Conservation (phyloP, 768 basidiomycete genomes). For the Cystobasidiopsis lactophilus region DNA sequence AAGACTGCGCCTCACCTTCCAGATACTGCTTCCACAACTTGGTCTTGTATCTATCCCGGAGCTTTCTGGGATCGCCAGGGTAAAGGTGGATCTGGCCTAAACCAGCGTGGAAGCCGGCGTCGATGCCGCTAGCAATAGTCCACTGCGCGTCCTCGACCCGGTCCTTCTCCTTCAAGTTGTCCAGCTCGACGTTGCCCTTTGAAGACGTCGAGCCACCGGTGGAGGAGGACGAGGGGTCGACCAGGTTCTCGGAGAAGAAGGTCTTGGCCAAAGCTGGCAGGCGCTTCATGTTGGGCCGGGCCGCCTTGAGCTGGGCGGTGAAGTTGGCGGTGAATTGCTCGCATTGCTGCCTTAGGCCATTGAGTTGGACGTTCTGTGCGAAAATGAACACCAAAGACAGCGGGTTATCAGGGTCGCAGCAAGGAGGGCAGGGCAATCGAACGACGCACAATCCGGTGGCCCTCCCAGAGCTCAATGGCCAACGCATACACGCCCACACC, state of each 20-base stretch:
- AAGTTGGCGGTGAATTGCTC: conserved; percentile 57
- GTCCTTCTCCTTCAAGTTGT: conserved; percentile 20
- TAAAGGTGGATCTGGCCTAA: conserved; percentile 40
- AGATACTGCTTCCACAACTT: conserved; percentile 88
- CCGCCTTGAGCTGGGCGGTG: conserved; percentile 66
- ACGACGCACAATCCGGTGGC: conserved; percentile 54
- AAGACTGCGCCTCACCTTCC: conserved; percentile 32
- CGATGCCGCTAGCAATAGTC: conserved; percentile 3
- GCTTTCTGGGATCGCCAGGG: conserved; percentile 79
- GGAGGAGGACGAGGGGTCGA: conserved; percentile 10
- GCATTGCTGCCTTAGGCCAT: conserved; percentile 75
- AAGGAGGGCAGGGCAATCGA: not conserved
- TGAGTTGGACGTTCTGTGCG: conserved; percentile 59
- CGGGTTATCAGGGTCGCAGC: not conserved
- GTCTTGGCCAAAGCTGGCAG: conserved; percentile 78
- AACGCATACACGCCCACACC: conserved; percentile 88
- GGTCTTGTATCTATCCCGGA: conserved; percentile 78
- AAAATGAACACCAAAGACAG: conserved; percentile 1
- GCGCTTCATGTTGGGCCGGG: conserved; percentile 76
- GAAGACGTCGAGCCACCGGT: too few species aligned
- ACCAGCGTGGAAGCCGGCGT: conserved; percentile 7
- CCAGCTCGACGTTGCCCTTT: conserved; percentile 14
- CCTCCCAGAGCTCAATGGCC: conserved; percentile 80
- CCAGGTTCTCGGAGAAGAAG: conserved; percentile 62
- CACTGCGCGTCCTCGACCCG: conserved; percentile 27